Evolutionary conservation across 257 asterid genomes (phyloP).

Genomic region (Verbascum thapsus): DNA sequence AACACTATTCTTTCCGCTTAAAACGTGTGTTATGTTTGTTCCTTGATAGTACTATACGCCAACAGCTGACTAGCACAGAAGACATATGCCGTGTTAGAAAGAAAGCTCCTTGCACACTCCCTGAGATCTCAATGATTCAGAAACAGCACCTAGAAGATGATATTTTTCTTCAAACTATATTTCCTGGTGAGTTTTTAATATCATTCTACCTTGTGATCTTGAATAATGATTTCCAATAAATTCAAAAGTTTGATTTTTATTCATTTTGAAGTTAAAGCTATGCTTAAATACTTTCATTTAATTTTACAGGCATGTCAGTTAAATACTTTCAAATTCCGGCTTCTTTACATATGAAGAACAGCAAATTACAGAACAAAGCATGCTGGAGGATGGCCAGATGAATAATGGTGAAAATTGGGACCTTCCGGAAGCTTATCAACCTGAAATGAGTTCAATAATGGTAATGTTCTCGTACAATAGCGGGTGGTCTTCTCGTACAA

Average conservation of each 20-base stretch:
- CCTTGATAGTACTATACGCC: slow-evolving; percentile 68
- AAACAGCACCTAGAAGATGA: slow-evolving; percentile 72
- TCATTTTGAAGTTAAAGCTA: neutral
- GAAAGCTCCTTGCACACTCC: slow-evolving; percentile 90
- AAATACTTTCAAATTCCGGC: too few relatives aligned
- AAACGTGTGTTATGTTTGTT: slow-evolving; percentile 37
- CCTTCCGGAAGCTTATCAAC: slow-evolving; percentile 41
- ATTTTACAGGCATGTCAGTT: slow-evolving; percentile 55
- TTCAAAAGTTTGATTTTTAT: neutral
- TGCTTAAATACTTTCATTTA: slow-evolving; percentile 28
- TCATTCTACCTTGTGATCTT: slow-evolving; percentile 23
- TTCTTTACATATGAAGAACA: slow-evolving; percentile 43
- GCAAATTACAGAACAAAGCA: slow-evolving; percentile 28
- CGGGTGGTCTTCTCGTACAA: slow-evolving; percentile 93
- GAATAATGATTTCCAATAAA: neutral
- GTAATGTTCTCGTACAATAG: slow-evolving; percentile 44
- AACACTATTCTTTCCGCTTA: neutral
- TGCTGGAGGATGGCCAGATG: slow-evolving; percentile 43
- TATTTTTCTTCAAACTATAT: slow-evolving; percentile 58
- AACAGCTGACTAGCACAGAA: slow-evolving; percentile 69
- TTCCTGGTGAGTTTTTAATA: slow-evolving; percentile 60
- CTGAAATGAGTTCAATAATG: slow-evolving; percentile 32
- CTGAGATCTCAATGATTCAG: slow-evolving; percentile 72
- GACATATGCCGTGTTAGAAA: slow-evolving; percentile 85
- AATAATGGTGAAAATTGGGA: slow-evolving; percentile 39